These are phyloP conservation scores for Dactylorhiza incarnata DNA, from an alignment of 106 monocot genomes.

Conservation along the genomic window DNA sequence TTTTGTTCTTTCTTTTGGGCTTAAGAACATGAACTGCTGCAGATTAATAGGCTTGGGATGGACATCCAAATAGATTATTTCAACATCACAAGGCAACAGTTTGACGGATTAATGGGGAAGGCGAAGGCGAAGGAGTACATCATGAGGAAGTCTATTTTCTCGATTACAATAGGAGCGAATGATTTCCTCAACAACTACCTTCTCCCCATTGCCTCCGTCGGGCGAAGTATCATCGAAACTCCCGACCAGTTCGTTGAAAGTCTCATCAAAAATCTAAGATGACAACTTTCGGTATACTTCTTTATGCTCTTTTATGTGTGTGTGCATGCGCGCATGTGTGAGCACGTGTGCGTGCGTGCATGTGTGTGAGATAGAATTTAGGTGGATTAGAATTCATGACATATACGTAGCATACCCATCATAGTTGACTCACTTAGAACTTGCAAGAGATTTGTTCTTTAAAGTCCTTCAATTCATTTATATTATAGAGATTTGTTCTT, in stretches of 20 bases:
- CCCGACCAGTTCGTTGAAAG: conserved; percentile 56
- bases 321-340: too few species aligned
- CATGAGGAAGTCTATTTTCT: conserved; percentile 56
- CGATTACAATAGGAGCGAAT: conserved; percentile 76
- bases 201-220: conserved; percentile 51
- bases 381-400: too few species aligned
- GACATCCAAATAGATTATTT: conserved; percentile 83
- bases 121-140: conserved; percentile 47
- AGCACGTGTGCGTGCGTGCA: too few species aligned
- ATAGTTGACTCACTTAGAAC: too few species aligned
- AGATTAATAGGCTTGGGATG: conserved; percentile 82
- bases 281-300: conserved; percentile 49
- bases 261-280: conserved; percentile 42
- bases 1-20: neutral
- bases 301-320: neutral
- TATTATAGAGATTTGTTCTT: too few species aligned
- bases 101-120: conserved; percentile 57
- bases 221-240: conserved; percentile 27
- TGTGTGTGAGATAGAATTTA: too few species aligned
- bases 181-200: conserved; percentile 98
- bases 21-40: neutral
- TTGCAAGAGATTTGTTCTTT: too few species aligned
- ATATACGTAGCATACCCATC: too few species aligned
- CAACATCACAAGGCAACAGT: conserved; percentile 64
- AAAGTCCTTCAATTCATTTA: too few species aligned